Evolutionary conservation across 129 eudicot species (phyloP).

Genomic region (Tagetes patula): DNA sequence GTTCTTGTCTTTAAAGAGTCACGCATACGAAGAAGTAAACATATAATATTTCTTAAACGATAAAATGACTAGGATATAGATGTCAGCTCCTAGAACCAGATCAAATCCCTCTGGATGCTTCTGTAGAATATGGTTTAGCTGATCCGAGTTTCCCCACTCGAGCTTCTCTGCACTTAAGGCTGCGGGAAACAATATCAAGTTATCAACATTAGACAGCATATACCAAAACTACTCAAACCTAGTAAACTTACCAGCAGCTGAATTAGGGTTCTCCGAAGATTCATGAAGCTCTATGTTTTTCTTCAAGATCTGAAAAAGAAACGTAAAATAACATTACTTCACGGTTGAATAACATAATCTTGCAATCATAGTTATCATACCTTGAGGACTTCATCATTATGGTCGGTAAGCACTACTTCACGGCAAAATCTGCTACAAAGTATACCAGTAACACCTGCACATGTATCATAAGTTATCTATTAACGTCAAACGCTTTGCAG

Average conservation of each 20-base stretch:
- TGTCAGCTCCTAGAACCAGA: conserved; percentile 95
- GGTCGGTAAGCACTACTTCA: conserved; percentile 75
- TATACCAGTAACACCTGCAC: conserved; percentile 81
- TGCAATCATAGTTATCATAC: conserved; percentile 59
- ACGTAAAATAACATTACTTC: conserved; percentile 1
- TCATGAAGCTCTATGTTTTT: conserved; percentile 71
- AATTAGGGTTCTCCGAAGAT: conserved; percentile 48
- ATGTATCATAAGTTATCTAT: background rate
- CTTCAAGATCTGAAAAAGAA: conserved; percentile 68
- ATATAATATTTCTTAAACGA: conserved; percentile 11
- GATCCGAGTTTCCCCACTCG: conserved; percentile 88
- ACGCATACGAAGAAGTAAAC: background rate
- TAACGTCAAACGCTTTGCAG: background rate
- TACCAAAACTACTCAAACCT: conserved; percentile 13
- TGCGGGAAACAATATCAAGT: conserved; percentile 27
- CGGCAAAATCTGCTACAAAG: conserved; percentile 78
- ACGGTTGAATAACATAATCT: conserved; percentile 19
- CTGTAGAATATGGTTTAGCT: conserved; percentile 52
- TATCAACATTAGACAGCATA: conserved; percentile 20
- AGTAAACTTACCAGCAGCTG: conserved; percentile 52
- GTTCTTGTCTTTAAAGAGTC: background rate
- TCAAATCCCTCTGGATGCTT: conserved; percentile 73
- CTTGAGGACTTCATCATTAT: conserved; percentile 94
- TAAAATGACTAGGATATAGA: conserved; percentile 62
- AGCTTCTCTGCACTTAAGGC: conserved; percentile 69